Conservation (phyloP, 805 yeast species). For the Kodamaea jinghongensis region DNA sequence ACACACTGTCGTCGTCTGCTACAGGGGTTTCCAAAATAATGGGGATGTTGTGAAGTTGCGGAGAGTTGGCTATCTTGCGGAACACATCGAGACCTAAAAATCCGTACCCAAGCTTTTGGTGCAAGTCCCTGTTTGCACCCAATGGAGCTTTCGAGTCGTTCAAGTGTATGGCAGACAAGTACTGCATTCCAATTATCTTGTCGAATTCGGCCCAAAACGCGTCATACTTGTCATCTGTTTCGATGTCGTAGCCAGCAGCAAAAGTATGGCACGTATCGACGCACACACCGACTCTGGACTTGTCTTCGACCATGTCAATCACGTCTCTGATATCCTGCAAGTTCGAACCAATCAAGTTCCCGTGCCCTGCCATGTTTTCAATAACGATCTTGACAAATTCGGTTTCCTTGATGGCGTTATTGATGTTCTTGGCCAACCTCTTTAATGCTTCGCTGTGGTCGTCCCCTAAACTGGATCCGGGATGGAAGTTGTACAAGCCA, state of each 20-base stretch:
- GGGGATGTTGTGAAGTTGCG: constrained; percentile 64
- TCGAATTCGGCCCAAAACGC: constrained; percentile 80
- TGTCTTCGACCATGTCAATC: constrained; percentile 75
- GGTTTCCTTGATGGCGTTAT: constrained; percentile 73
- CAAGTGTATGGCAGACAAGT: constrained; percentile 77
- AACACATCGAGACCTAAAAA: constrained; percentile 86
- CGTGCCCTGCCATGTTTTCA: constrained; percentile 98
- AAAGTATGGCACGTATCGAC: constrained; percentile 94
- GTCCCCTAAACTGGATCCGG: constrained; percentile 78
- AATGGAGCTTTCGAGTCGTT: constrained; percentile 95
- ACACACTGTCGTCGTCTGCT: constrained; percentile 57
- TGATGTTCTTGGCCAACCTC: constrained; percentile 75
- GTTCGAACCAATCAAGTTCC: constrained; percentile 80
- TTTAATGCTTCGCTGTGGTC: constrained; percentile 63
- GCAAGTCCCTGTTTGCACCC: constrained; percentile 87
- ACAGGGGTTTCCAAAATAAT: constrained; percentile 86
- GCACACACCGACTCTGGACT: constrained; percentile 89
- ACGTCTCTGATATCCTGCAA: constrained; percentile 74
- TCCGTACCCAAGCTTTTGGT: constrained; percentile 86
- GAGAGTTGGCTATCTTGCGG: constrained; percentile 69
- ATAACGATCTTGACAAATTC: constrained; percentile 79
- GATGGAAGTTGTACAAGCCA: constrained; percentile 89
- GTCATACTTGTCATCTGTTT: constrained; percentile 54
- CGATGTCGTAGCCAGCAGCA: constrained; percentile 93
- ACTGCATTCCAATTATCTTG: constrained; percentile 65